phyloP scores from a whole-genome alignment of 768 basidiomycete genomes.

The Thelephora ganbajun region DNA sequence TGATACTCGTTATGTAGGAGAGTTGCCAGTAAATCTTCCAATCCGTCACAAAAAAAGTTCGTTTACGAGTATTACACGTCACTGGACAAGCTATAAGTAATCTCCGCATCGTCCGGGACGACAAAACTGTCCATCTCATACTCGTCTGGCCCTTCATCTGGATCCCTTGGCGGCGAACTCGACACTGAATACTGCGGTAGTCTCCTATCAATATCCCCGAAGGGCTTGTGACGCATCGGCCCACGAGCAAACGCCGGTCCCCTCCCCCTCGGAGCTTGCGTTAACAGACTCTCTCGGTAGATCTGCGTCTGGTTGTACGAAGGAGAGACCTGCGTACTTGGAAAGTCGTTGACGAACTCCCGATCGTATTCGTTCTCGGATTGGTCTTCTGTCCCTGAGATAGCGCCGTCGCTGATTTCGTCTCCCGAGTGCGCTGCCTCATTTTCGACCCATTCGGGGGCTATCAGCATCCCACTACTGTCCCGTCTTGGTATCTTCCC shows the following conservation, averaged over 20 bases:
- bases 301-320: conserved; percentile 61
- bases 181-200: conserved; percentile 23
- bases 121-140: conserved; percentile 72
- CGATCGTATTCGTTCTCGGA: conserved; percentile 52
- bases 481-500: conserved; percentile 14
- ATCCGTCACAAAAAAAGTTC: too few relatives aligned
- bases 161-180: conserved; percentile 40
- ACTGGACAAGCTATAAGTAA: conserved; percentile 26
- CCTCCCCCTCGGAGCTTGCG: conserved; percentile 37
- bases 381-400: conserved; percentile 37
- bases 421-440: conserved; percentile 75
- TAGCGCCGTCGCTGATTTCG: conserved; percentile 45
- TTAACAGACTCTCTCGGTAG: conserved; percentile 61
- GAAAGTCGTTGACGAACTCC: conserved; percentile 47
- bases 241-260: conserved; percentile 41
- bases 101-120: conserved; percentile 64
- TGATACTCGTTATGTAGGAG: background rate
- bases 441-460: conserved; percentile 35
- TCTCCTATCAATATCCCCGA: conserved; percentile 20
- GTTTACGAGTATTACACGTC: background rate
- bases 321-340: conserved; percentile 52
- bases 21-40: too few relatives aligned
- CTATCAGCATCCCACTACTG: conserved; percentile 22
- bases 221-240: conserved; percentile 26
- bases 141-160: conserved; percentile 39